Conservation (phyloP, 495 filamentous ascomycete species). For the Penicillium fimorum region DNA sequence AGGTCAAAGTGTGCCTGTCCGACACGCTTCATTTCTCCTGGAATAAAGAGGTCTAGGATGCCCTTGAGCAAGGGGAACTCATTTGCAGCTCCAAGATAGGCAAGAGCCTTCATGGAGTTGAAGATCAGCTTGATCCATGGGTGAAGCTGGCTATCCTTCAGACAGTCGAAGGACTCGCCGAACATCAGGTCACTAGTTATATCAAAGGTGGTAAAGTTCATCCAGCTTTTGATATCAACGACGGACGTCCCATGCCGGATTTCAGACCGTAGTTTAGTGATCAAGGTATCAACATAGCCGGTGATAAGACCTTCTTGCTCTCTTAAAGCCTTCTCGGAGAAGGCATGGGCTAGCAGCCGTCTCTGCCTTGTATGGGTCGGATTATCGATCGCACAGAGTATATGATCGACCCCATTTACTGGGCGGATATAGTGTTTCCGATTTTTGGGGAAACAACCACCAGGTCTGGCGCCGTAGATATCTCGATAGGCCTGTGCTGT, state of each 20-base stretch:
- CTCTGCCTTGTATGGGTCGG: slow-evolving; percentile 35
- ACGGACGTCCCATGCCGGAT: neutral
- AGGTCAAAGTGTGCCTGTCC: slow-evolving; percentile 24
- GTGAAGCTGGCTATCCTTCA: slow-evolving; percentile 42
- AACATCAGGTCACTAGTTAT: slow-evolving; percentile 49
- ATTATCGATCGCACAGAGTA: slow-evolving; percentile 23
- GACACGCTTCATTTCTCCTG: slow-evolving; percentile 14
- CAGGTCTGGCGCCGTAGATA: slow-evolving; percentile 52
- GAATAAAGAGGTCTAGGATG: slow-evolving; percentile 15
- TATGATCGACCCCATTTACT: slow-evolving; percentile 23
- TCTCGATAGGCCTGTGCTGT: slow-evolving; percentile 54
- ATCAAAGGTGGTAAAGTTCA: slow-evolving; percentile 49
- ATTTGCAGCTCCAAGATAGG: slow-evolving; percentile 22
- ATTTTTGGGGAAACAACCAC: slow-evolving; percentile 31
- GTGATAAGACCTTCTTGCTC: slow-evolving; percentile 37
- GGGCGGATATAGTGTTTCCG: slow-evolving; percentile 23
- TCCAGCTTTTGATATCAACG: slow-evolving; percentile 29
- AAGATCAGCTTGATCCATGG: slow-evolving; percentile 47
- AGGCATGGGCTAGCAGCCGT: slow-evolving; percentile 42
- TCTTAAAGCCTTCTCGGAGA: slow-evolving; percentile 48
- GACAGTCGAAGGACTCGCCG: slow-evolving; percentile 49
- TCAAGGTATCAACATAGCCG: slow-evolving; percentile 40
- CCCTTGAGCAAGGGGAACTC: slow-evolving; percentile 31
- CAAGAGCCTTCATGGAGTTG: slow-evolving; percentile 31
- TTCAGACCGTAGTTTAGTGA: slow-evolving; percentile 26